Conservation (phyloP, 495 filamentous ascomycete species). For the Penicillium fimorum region DNA sequence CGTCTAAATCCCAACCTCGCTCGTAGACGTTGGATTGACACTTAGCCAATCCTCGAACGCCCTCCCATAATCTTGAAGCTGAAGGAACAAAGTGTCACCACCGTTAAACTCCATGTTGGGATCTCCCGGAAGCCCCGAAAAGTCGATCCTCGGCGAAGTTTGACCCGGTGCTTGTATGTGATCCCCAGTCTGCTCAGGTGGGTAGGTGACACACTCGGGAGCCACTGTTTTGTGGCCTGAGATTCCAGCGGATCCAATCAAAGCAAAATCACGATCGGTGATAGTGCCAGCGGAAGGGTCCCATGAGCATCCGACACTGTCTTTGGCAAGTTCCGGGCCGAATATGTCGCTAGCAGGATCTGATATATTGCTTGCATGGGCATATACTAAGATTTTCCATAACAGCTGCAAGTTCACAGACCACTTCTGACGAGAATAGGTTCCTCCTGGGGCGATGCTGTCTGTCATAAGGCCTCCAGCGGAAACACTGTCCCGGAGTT, state of each 20-base stretch:
- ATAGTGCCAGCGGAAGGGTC: constrained; percentile 14
- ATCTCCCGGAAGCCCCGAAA: constrained; percentile 18
- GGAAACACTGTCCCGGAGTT: constrained; percentile 32
- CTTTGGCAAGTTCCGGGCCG: constrained; percentile 26
- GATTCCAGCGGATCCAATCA: constrained; percentile 38
- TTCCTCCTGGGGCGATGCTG: not conserved
- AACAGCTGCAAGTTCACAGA: constrained; percentile 31
- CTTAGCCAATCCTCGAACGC: constrained; percentile 39
- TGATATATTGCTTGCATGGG: constrained; percentile 27
- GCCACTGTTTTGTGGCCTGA: constrained; percentile 37
- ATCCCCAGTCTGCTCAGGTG: constrained; percentile 31
- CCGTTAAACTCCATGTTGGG: constrained; percentile 18
- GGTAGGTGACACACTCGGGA: constrained; percentile 32
- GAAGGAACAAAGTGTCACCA: constrained; percentile 28
- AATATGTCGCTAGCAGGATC: constrained; percentile 24
- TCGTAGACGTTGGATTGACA: constrained; percentile 11
- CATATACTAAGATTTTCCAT: constrained; percentile 34
- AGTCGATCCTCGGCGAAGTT: constrained; percentile 10
- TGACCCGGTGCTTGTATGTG: constrained; percentile 11
- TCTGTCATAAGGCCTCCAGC: constrained; percentile 17
- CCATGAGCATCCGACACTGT: constrained; percentile 13
- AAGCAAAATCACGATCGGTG: constrained; percentile 30
- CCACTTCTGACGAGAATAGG: constrained; percentile 22
- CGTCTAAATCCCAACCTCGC: constrained; percentile 2
- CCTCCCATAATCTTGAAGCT: constrained; percentile 34